Percentiles rank a stretch among this genome's conserved stretches.
These are phyloP conservation scores for Leishmania guyanensis DNA, from an alignment of 208 protist species.

Conservation along the genomic window DNA sequence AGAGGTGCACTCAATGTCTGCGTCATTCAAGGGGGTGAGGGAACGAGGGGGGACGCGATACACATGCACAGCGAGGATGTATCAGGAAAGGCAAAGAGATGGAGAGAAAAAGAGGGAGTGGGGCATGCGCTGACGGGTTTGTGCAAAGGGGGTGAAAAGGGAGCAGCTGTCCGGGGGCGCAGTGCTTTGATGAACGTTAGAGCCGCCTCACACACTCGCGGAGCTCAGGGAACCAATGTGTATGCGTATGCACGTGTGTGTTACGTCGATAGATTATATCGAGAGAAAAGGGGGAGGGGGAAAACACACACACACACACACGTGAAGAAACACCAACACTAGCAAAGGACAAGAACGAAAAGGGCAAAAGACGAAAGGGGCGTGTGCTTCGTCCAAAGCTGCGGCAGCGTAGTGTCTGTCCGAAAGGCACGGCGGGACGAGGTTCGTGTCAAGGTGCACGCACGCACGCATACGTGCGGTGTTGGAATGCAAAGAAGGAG, in stretches of 20 bases:
- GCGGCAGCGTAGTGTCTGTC: neutral
- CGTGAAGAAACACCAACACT: neutral
- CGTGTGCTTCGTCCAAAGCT: neutral
- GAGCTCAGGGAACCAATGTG: neutral
- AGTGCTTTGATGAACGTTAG: conserved; percentile 12
- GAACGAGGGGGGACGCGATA: neutral
- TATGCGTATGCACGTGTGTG: neutral
- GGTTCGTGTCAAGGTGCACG: neutral
- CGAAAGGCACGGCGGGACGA: neutral
- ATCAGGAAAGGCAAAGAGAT: conserved; percentile 1
- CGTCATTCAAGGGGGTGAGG: neutral
- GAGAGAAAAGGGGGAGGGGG: neutral
- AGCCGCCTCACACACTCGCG: neutral
- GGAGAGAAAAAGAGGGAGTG: conserved; percentile 8
- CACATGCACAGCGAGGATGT: neutral
- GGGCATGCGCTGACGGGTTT: neutral
- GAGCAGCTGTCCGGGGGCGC: neutral
- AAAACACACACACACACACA: neutral
- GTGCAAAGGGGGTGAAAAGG: neutral
- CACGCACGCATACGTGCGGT: neutral
- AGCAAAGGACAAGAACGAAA: neutral
- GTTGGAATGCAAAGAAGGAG: neutral
- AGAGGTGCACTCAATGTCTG: neutral
- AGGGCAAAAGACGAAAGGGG: neutral
- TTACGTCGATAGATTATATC: neutral